phyloP scores from a whole-genome alignment of 768 basidiomycete genomes.

The Boletus bicolor region DNA sequence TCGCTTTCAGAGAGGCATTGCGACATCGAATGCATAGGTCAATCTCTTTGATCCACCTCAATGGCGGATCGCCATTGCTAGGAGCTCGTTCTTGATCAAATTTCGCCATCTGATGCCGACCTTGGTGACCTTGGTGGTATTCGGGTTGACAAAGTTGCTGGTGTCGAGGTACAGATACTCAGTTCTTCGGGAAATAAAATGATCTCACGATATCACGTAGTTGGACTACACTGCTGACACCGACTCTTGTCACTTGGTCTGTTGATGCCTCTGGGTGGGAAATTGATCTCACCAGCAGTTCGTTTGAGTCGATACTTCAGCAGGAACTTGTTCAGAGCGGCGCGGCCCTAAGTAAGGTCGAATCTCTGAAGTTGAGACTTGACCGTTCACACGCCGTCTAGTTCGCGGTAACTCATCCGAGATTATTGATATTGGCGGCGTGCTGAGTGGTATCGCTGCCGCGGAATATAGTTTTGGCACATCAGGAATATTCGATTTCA shows the following conservation, averaged over 20 bases:
- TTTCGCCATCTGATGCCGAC: not conserved
- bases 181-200: not conserved
- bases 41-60: constrained; percentile 12
- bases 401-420: constrained; percentile 14
- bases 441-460: constrained; percentile 15
- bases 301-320: not conserved
- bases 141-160: constrained; percentile 11
- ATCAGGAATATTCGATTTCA: constrained; percentile 13
- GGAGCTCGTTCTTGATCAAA: not conserved
- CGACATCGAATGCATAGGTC: constrained; percentile 10
- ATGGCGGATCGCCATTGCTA: constrained; percentile 6
- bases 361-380: not conserved
- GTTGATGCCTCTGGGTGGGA: constrained; percentile 2
- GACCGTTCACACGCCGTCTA: not conserved
- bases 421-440: constrained; percentile 5
- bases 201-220: not conserved
- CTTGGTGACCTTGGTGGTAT: constrained; percentile 3
- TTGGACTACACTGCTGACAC: constrained; percentile 15
- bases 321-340: constrained; percentile 2
- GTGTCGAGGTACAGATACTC: constrained; percentile 10
- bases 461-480: constrained; percentile 6
- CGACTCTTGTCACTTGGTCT: not conserved
- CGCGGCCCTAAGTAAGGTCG: not conserved
- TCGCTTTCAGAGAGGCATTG: constrained; percentile 17
- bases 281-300: constrained; percentile 4